Evolutionary conservation across 208 protist species (phyloP), one percentile per base, ranked within the genome.

Genomic region (Crithidia expoeki): DNA sequence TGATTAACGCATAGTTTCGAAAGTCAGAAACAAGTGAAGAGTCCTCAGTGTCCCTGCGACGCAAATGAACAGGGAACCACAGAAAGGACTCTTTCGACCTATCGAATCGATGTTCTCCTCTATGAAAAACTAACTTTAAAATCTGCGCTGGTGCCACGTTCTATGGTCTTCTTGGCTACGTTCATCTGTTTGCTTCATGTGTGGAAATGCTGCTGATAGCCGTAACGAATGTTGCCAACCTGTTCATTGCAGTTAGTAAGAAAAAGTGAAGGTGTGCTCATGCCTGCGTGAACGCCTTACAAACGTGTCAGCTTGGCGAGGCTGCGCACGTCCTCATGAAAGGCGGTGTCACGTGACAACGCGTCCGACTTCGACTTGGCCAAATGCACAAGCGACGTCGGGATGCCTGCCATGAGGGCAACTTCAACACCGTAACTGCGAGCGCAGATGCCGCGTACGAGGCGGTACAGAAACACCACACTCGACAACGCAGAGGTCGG

Each of bases 361-460:
- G 91, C 79, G 28, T 72, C 69, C 21, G 90, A 93, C 75, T 92
- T 89, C 1, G 57, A 38, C 25, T 75, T 79, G 30, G 90, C 90
- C 32, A 84, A 65, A 17, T 88, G 74, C 19, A 93, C 81, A 56
- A 94, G 36, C 3, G 72, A 40, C 6, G 79, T 70, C 9, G 76
- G 73, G 62, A 98, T 87, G 42, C 92, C 93, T 27, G 96, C 94
- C 72, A 96, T 86, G 21, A 85, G 53, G 1, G 96, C 96, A 27
- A 98, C 94, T 57, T 98, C 93, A 17, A 98, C 85, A 49, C 96
- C 96, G 71, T 96, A 98, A 77, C 89, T 96, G 21, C 89, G 77
- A 16, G 84, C 76, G 61, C 89, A 98, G 28, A 97, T 84, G 25
- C 96, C 96, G 4, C 73, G 74, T 32, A 93, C 85, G 4, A 97